Evolutionary conservation across 306 rosid species (phyloP).

Genomic region (Corylus americana): DNA sequence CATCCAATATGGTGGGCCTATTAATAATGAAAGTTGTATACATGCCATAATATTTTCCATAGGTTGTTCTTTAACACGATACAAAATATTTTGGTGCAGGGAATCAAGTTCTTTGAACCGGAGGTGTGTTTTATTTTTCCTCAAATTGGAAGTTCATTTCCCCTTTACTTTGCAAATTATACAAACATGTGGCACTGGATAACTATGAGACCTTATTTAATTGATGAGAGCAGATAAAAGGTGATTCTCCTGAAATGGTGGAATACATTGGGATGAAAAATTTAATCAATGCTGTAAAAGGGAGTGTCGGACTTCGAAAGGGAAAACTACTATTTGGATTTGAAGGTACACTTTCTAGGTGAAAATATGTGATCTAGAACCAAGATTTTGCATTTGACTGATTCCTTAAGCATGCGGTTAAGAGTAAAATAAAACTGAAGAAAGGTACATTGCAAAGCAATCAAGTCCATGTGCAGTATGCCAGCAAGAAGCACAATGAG

Average conservation of each 20-base stretch:
- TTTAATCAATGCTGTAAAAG: conserved; percentile 80
- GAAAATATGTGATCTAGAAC: conserved; percentile 17
- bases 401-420: conserved; percentile 9
- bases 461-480: neutral
- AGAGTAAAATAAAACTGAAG: conserved; percentile 7
- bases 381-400: conserved; percentile 15
- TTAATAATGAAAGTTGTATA: conserved; percentile 9
- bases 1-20: conserved; percentile 8
- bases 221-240: conserved; percentile 77
- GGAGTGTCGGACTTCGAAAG: conserved; percentile 64
- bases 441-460: neutral
- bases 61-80: conserved; percentile 23
- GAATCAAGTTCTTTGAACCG: conserved; percentile 95
- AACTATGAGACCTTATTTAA: conserved; percentile 17
- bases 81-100: conserved; percentile 58
- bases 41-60: conserved; percentile 23
- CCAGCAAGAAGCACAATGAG: neutral
- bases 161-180: conserved; percentile 5
- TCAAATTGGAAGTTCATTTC: conserved; percentile 31
- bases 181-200: conserved; percentile 12
- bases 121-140: conserved; percentile 59
- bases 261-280: conserved; percentile 86
- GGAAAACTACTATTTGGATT: conserved; percentile 78
- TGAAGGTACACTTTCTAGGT: conserved; percentile 57
- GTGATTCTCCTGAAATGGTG: conserved; percentile 92